Base-by-base conservation (phyloP, 2,329 filamentous ascomycete genomes). In the Alternaria angustiovoidea region DNA sequence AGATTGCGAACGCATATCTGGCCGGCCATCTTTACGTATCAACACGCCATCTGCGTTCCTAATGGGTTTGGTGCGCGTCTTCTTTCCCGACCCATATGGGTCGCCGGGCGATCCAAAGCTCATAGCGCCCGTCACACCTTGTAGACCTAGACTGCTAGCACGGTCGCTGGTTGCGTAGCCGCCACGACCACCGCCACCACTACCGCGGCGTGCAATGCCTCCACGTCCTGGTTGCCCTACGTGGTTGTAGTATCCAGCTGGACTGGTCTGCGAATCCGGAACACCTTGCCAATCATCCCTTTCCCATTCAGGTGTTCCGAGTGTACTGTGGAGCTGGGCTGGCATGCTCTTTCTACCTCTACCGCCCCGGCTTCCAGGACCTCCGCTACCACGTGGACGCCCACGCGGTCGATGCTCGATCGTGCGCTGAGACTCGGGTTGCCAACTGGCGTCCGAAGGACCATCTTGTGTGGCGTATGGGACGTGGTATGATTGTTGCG, bases 1-100 rank as follows among this genome's bases (percentile, higher is more conserved):
- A 62, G 80, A 82, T n/a, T 84, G 81, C 30, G 80, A 82, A 11
- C 83, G 80, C 81, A 83, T 84, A 58, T 85, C 83, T 5, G 83
- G 82, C 11, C 81, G 72, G 5, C 83, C 83, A 57, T 85, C 83
- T 63, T 85, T 85, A 42, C 83, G 77, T 56, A 85, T 84, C 30
- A 85, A 69, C 18, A 85, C 75, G 0, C 83, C 83, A 39, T 84
- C 82, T 1, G 82, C 79, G 62, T 84, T 84, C 2, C 82, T 75
- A 22, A 81, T 77, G 2, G 82, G 82, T 67, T 84, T 84, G 5
- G 81, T 83, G n/a, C 82, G 76, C 2, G 80, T 81, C 69, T 82
- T 83, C 74, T 84, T 84, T 32, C 75, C 76, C 59, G 79, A 77
- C 11, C 75, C 74, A 59, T 80, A 80, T 4, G 71, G 75, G 54